Percentiles rank a stretch among this genome's conserved stretches.
Conservation (phyloP, 148 eudicot species). For the Polygonum aviculare region DNA sequence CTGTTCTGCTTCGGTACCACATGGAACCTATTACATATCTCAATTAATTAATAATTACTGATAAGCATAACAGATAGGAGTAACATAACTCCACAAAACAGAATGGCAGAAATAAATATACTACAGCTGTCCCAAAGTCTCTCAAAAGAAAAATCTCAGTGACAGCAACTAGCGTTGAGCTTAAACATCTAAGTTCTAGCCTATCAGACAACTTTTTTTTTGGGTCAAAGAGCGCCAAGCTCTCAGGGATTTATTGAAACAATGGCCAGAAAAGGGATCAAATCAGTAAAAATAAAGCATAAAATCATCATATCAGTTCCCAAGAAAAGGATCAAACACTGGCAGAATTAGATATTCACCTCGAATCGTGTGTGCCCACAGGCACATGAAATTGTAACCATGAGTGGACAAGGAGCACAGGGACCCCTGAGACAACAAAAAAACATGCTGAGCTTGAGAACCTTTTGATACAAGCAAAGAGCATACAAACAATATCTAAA, state of each 20-base stretch:
- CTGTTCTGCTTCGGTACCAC: slow-evolving; percentile 87
- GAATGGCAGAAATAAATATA: neutral
- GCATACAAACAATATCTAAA: neutral
- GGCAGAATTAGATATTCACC: slow-evolving; percentile 32
- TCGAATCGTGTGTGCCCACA: slow-evolving; percentile 85
- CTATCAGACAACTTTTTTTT: neutral
- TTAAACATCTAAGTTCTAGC: neutral
- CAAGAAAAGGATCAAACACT: neutral
- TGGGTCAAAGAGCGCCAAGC: too few relatives aligned
- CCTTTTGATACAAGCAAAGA: neutral
- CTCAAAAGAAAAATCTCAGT: neutral
- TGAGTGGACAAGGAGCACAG: slow-evolving; percentile 98
- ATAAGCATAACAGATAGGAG: neutral
- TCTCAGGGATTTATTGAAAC: neutral
- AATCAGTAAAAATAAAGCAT: too few relatives aligned
- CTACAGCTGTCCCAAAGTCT: neutral
- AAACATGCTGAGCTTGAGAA: neutral
- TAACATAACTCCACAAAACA: neutral
- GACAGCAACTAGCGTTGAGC: neutral
- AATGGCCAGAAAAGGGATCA: neutral
- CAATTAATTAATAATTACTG: too few relatives aligned
- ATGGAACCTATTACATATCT: slow-evolving; percentile 82
- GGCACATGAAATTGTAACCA: slow-evolving; percentile 90
- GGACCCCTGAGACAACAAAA: slow-evolving; percentile 60
- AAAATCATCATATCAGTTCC: neutral